Percentiles rank a stretch among this genome's conserved stretches.
phyloP scores from a whole-genome alignment of 2,329 filamentous ascomycete genomes.

The Alternaria sp. region DNA sequence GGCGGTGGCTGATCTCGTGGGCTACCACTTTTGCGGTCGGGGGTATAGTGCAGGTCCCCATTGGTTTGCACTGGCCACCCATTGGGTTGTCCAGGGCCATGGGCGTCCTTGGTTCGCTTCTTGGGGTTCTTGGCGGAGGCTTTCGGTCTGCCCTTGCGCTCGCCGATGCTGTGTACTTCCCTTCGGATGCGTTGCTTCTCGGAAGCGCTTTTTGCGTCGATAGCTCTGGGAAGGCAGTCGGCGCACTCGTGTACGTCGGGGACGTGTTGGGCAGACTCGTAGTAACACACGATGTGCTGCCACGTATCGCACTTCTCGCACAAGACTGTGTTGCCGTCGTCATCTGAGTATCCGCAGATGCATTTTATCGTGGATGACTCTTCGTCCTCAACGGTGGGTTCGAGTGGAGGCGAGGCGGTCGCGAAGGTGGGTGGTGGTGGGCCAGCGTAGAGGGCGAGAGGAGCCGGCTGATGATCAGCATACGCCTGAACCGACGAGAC shows the following conservation, averaged over 20 bases:
- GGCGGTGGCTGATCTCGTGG: constrained; percentile 65
- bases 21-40: constrained; percentile 57
- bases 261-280: constrained; percentile 74
- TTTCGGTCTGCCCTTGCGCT: constrained; percentile 74
- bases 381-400: constrained; percentile 64
- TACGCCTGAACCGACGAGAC: constrained; percentile 50
- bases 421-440: constrained; percentile 42
- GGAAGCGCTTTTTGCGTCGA: constrained; percentile 77
- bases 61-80: constrained; percentile 65
- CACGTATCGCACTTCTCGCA: constrained; percentile 96
- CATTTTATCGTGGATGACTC: constrained; percentile 96
- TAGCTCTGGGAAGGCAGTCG: constrained; percentile 79
- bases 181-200: constrained; percentile 72
- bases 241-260: constrained; percentile 83
- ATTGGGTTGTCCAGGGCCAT: constrained; percentile 67
- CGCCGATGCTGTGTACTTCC: constrained; percentile 61
- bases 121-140: constrained; percentile 81
- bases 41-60: constrained; percentile 59
- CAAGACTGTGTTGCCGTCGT: constrained; percentile 97
- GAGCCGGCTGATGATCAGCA: constrained; percentile 52
- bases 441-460: constrained; percentile 39
- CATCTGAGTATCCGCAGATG: constrained; percentile 90
- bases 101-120: constrained; percentile 78
- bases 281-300: constrained; percentile 99
- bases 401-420: constrained; percentile 45